Percentiles rank a stretch among this genome's conserved stretches.
These are phyloP conservation scores for Globisporangium barbulae DNA, from an alignment of 352 stramenopile genomes.

Conservation along the genomic window DNA sequence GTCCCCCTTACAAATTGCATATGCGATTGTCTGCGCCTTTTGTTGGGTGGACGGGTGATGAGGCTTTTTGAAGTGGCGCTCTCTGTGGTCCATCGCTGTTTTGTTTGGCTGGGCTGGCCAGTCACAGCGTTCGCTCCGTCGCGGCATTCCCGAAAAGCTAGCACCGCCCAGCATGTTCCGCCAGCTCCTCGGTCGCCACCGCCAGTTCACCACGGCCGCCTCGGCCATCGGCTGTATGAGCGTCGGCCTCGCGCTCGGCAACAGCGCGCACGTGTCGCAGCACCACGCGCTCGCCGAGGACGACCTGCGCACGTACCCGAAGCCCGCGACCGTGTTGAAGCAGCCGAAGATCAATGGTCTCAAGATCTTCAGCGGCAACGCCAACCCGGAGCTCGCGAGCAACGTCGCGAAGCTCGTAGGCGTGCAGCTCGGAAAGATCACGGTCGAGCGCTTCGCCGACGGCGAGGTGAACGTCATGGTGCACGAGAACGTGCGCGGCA, in stretches of 20 bases:
- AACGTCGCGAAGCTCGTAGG: slow-evolving; percentile 98
- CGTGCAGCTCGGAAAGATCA: slow-evolving; percentile 97
- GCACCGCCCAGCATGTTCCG: slow-evolving; percentile 50
- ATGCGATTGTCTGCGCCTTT: neutral
- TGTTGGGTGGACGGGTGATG: slow-evolving; percentile 3
- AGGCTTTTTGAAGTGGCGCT: slow-evolving; percentile 14
- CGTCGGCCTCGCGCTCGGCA: slow-evolving; percentile 41
- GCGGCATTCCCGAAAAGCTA: slow-evolving; percentile 12
- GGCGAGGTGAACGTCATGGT: slow-evolving; percentile 99
- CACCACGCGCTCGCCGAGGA: slow-evolving; percentile 49
- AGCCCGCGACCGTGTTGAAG: slow-evolving; percentile 65
- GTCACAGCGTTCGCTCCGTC: slow-evolving; percentile 1
- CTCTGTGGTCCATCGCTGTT: neutral
- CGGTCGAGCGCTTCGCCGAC: slow-evolving; percentile 98
- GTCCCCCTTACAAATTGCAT: neutral
- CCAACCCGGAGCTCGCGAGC: slow-evolving; percentile 94
- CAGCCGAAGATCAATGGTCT: slow-evolving; percentile 90
- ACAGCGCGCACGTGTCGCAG: slow-evolving; percentile 21
- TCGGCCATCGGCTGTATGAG: slow-evolving; percentile 48
- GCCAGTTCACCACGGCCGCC: slow-evolving; percentile 40
- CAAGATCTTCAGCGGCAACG: slow-evolving; percentile 98
- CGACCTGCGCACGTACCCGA: slow-evolving; percentile 34
- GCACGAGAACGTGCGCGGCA: slow-evolving; percentile 99
- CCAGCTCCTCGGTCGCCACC: slow-evolving; percentile 54
- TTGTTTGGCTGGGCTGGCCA: neutral